Evolutionary conservation across 2,329 filamentous ascomycete species (phyloP), one percentile per base, ranked within the genome.

Genomic region (Cadophora sp.): DNA sequence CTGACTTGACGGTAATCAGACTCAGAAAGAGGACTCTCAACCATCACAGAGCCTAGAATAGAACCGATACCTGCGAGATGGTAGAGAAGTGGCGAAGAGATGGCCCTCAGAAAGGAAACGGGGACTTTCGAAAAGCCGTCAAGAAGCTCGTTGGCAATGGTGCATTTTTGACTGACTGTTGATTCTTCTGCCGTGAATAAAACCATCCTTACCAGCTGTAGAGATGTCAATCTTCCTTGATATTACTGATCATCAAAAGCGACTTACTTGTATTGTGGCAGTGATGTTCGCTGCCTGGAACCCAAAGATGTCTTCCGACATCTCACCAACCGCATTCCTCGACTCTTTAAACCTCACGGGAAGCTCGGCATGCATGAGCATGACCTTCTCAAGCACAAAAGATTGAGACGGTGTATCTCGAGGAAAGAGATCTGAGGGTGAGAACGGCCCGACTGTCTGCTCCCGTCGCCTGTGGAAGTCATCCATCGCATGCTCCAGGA

Each of bases 221-320:
- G 46, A 26, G 5, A 27, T 27, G 24, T 53, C 12, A 53, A 24
- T 14, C 4, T 27, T 16, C 16, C 14, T 53, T 14, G 7, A 27
- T 27, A 12, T 11, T 14, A 11, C 11, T 27, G 24, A 11, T 19
- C 24, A 12, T 4, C 11, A 53, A 16, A 27, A 26, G 26, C 26
- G 14, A 27, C 50, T 27, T 27, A 53, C 50, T 16, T 53, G 50
- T 27, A 53, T 53, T 26, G 83, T 85, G 0, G 82, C 82, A 61
- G 81, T 79, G 22, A 85, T 84, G 70, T 85, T 84, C 27, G 83
- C 83, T 4, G 83, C 81, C 70, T 85, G 83, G 40, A 85, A 85
- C 1, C 81, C 80, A 68, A 80, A 82, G 4, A 26, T 79, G 37
- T 73, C 65, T 37, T 68, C 61, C 16, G 50, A 37, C 27, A 24